Percentiles rank a stretch among this genome's conserved stretches.
Conservation (phyloP, 202 grass and related monocot species). For the Musa balbisiana region DNA sequence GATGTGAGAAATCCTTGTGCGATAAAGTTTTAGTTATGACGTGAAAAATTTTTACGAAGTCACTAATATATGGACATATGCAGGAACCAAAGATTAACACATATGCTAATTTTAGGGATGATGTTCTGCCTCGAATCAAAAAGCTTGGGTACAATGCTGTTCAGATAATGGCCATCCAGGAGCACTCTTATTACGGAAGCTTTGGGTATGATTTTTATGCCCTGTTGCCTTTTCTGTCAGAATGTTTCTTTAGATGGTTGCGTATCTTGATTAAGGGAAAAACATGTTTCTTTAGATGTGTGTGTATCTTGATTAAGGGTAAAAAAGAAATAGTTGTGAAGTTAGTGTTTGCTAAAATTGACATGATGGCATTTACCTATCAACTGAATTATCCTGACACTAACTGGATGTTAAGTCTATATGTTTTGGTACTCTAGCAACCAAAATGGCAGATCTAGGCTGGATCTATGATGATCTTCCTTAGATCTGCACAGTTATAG, state of each 20-base stretch:
- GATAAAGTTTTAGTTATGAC: not conserved
- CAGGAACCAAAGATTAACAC: conserved; percentile 97
- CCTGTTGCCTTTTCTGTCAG: conserved; percentile 9
- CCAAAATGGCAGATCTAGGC: too few species aligned
- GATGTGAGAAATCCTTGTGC: not conserved
- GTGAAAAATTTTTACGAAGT: not conserved
- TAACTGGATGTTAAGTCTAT: not conserved
- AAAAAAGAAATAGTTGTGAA: not conserved
- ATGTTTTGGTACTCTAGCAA: too few species aligned
- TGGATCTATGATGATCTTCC: too few species aligned
- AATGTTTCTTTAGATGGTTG: not conserved
- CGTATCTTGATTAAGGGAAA: not conserved
- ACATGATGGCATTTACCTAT: not conserved
- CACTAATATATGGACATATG: conserved; percentile 7
- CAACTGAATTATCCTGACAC: not conserved
- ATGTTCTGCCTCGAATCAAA: conserved; percentile 90
- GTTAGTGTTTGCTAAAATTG: not conserved
- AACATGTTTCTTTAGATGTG: not conserved
- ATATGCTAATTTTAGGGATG: conserved; percentile 87
- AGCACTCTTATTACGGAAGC: conserved; percentile 95
- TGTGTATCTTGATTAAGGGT: not conserved
- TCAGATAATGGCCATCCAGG: conserved; percentile 99
- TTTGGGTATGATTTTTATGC: conserved; percentile 58
- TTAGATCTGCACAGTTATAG: too few species aligned
- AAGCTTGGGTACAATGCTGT: conserved; percentile 95